These are phyloP conservation scores for Trichocladium antarcticum DNA, from an alignment of 495 filamentous ascomycete species.

Conservation along the genomic window DNA sequence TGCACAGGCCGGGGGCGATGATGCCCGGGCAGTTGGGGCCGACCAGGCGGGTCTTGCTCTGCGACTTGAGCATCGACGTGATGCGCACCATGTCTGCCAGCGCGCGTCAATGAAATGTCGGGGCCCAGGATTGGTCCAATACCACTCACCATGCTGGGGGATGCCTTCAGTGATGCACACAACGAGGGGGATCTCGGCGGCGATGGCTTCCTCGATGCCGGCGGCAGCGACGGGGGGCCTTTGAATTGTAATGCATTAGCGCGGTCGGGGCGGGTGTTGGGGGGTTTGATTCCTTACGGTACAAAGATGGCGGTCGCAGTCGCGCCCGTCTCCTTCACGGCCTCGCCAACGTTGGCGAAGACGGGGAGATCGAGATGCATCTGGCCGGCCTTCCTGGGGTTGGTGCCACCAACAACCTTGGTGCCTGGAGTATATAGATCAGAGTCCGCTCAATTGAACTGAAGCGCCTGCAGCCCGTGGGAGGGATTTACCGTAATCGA, in stretches of 20 bases:
- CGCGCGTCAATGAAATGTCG: slow-evolving; percentile 7
- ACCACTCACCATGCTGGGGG: slow-evolving; percentile 73
- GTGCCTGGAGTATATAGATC: slow-evolving; percentile 50
- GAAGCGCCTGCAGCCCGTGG: not conserved
- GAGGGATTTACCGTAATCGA: slow-evolving; percentile 71
- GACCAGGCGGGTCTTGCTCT: slow-evolving; percentile 90
- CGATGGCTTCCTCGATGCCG: slow-evolving; percentile 94
- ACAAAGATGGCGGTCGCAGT: slow-evolving; percentile 94
- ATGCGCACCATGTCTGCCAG: slow-evolving; percentile 92
- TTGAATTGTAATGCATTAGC: slow-evolving; percentile 8
- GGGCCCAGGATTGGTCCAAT: not conserved
- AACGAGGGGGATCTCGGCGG: slow-evolving; percentile 80
- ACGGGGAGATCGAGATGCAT: slow-evolving; percentile 86
- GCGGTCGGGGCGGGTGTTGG: not conserved
- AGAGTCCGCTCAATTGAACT: not conserved
- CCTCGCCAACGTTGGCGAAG: slow-evolving; percentile 80
- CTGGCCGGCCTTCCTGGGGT: slow-evolving; percentile 93
- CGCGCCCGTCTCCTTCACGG: slow-evolving; percentile 82
- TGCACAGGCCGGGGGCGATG: slow-evolving; percentile 96
- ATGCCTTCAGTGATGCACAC: slow-evolving; percentile 99
- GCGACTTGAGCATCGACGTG: slow-evolving; percentile 93
- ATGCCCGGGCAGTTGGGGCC: slow-evolving; percentile 98
- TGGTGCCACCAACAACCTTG: slow-evolving; percentile 94
- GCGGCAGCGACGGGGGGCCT: slow-evolving; percentile 83
- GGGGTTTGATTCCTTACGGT: slow-evolving; percentile 55